Percentiles rank a stretch among this genome's conserved stretches.
These are phyloP conservation scores for Geranomyces variabilis DNA, from an alignment of 192 early-diverging fungal species.

Conservation along the genomic window DNA sequence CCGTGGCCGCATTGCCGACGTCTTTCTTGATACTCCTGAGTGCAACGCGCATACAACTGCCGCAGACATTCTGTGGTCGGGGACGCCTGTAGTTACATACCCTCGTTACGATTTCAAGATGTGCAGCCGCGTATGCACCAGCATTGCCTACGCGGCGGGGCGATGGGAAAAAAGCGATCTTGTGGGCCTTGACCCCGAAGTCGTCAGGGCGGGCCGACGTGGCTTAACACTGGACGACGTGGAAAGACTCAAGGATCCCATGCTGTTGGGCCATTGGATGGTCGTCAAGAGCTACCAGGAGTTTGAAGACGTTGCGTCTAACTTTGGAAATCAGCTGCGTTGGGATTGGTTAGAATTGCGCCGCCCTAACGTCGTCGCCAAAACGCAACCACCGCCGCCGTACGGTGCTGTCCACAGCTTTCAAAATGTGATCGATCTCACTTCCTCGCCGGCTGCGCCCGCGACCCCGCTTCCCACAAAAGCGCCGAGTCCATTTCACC, in stretches of 20 bases:
- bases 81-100: conserved; percentile 90
- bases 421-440: neutral
- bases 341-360: conserved; percentile 44
- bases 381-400: neutral
- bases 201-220: neutral
- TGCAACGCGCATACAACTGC: conserved; percentile 97
- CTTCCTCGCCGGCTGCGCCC: neutral
- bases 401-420: neutral
- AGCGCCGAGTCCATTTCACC: neutral
- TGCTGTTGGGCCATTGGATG: conserved; percentile 51
- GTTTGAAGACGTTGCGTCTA: conserved; percentile 53
- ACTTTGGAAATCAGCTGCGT: conserved; percentile 32
- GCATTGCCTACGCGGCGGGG: conserved; percentile 82
- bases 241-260: conserved; percentile 31
- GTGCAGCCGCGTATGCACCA: conserved; percentile 87
- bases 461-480: neutral
- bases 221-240: conserved; percentile 26
- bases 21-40: conserved; percentile 94
- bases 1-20: conserved; percentile 86
- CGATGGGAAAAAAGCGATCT: conserved; percentile 47
- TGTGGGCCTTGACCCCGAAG: conserved; percentile 42
- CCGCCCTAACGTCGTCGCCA: neutral
- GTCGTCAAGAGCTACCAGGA: conserved; percentile 52
- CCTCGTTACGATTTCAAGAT: conserved; percentile 88
- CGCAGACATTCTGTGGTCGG: conserved; percentile 92